A percentile compares a stretch with the other conserved stretches of the same genome.
Evolutionary conservation across 2,329 filamentous ascomycete genomes (phyloP).

Genomic region (Ophiostoma piceae): DNA sequence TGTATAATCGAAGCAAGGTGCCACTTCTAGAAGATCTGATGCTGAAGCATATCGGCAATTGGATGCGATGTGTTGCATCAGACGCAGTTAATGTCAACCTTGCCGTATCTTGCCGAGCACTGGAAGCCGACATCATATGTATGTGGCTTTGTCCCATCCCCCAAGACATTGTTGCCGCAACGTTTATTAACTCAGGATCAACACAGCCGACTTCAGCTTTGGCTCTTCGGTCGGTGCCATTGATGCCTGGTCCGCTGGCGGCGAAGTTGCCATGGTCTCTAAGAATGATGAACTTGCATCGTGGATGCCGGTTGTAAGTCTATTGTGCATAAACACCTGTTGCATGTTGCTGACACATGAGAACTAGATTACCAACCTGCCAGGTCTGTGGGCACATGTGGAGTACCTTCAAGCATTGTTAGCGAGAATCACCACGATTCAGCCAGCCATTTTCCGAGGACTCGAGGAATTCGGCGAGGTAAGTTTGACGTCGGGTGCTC

Average conservation of each 20-base stretch:
- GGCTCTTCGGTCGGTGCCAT: constrained; percentile 19
- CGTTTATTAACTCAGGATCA: neutral
- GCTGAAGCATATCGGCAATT: constrained; percentile 17
- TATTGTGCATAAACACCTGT: neutral
- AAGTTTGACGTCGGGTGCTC: neutral
- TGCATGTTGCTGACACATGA: neutral
- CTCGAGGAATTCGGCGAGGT: neutral
- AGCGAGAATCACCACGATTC: neutral
- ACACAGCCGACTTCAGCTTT: constrained; percentile 23
- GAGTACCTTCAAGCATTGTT: neutral
- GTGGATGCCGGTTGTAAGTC: constrained; percentile 23
- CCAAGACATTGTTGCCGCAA: neutral
- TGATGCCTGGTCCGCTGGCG: constrained; percentile 16
- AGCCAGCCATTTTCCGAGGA: neutral
- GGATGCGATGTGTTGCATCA: neutral
- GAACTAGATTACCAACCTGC: neutral
- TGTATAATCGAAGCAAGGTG: constrained; percentile 24
- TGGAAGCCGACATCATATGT: constrained; percentile 12
- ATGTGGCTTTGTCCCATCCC: neutral
- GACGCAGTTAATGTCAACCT: neutral
- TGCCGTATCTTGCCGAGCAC: neutral
- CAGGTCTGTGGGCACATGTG: neutral
- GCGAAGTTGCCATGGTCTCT: constrained; percentile 19
- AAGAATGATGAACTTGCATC: constrained; percentile 22
- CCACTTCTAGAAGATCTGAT: constrained; percentile 18